Evolutionary conservation across 2,329 filamentous ascomycete species (phyloP).

Genomic region (Xylariales sp.): DNA sequence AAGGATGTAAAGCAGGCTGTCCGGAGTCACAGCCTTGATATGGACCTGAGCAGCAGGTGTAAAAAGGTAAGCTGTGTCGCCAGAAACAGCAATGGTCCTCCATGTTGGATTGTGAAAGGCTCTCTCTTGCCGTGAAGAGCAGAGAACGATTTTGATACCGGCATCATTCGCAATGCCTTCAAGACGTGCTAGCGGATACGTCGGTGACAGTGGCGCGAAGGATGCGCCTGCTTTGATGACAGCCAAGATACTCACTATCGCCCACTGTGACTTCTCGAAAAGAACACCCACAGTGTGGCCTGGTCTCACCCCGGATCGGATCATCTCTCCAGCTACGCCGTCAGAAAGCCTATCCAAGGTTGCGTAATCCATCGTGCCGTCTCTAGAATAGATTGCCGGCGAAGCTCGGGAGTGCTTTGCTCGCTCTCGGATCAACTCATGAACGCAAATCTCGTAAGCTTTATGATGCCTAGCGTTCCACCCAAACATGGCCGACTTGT

Average conservation of each 20-base stretch:
- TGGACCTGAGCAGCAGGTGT: no score
- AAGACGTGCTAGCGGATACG: not conserved
- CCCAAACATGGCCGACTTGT: no score
- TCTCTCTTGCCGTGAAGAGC: no score
- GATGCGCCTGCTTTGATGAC: not conserved
- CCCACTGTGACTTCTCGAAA: slow-evolving; percentile 2
- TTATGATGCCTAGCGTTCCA: no score
- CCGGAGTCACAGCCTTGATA: not conserved
- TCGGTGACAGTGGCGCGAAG: not conserved
- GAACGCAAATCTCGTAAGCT: no score
- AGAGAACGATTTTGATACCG: not conserved
- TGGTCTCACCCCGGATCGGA: not conserved
- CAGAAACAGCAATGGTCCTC: no score
- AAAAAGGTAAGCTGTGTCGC: no score
- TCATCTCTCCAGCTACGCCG: not conserved
- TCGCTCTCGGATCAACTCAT: no score
- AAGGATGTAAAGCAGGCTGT: slow-evolving; percentile 14
- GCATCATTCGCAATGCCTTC: not conserved
- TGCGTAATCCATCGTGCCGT: not conserved
- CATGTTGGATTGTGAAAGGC: no score
- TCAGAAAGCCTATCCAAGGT: not conserved
- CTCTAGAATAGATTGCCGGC: no score
- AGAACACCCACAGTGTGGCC: not conserved
- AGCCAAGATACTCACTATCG: not conserved
- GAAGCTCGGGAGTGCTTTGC: no score